These are phyloP conservation scores for Peterozyma xylosa DNA, from an alignment of 805 yeast species.

Conservation along the genomic window DNA sequence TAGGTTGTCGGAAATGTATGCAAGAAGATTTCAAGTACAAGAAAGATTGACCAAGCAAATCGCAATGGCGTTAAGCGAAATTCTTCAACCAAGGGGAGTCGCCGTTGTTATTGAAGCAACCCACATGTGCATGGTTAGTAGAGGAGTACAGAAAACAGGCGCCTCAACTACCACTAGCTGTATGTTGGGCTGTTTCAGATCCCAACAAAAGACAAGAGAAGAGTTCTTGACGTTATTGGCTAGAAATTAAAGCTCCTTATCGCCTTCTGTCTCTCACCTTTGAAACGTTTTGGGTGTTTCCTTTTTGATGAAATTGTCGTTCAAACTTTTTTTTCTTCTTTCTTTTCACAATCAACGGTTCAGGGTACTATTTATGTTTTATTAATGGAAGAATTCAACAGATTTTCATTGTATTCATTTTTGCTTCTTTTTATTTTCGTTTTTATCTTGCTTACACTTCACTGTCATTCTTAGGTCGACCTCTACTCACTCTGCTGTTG, in stretches of 20 bases:
- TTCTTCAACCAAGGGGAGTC: constrained; percentile 90
- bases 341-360: not conserved
- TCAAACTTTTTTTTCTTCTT: not conserved
- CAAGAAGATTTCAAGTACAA: constrained; percentile 95
- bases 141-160: constrained; percentile 96
- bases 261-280: not conserved
- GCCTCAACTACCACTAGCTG: constrained; percentile 91
- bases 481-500: not conserved
- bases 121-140: constrained; percentile 98
- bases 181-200: constrained; percentile 94
- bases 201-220: constrained; percentile 91
- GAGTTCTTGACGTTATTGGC: constrained; percentile 83
- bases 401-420: not conserved
- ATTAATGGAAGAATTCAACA: constrained; percentile 6
- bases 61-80: constrained; percentile 90
- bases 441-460: not conserved
- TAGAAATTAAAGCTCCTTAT: constrained; percentile 29
- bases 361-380: not conserved
- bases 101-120: constrained; percentile 98
- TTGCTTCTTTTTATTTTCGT: not conserved
- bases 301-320: too few species aligned
- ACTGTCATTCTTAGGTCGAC: not conserved
- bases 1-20: constrained; percentile 92
- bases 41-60: constrained; percentile 95
- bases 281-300: too few species aligned